Evolutionary conservation across 345 rosid species (phyloP), one percentile per base, ranked within the genome.

Genomic region (Durio zibethinus): DNA sequence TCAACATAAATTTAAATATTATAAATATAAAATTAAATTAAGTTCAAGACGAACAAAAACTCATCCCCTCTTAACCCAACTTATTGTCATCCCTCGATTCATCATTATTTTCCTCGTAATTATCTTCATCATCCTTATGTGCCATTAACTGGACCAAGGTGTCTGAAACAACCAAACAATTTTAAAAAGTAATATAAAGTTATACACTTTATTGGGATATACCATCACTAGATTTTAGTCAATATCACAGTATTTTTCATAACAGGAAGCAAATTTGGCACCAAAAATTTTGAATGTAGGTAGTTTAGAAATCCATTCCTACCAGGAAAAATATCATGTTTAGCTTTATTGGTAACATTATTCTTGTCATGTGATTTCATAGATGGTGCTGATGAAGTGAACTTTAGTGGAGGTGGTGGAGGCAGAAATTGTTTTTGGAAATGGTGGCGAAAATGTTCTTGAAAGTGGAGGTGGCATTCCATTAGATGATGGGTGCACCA

Each of bases 71-170:
- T n/a, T n/a, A n/a, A n/a, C n/a, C n/a, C n/a, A n/a, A n/a, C n/a
- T n/a, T n/a, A n/a, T n/a, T n/a, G n/a, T n/a, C n/a, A n/a, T n/a
- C n/a, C n/a, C n/a, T n/a, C n/a, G n/a, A n/a, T n/a, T n/a, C 87
- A 48, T 81, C 85, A 36, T 75, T 25, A 40, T 80, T 63, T 82
- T 87, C 92, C 21, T 89, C 89, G 0, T 78, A 61, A 4, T 87
- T 84, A 43, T 85, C 90, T 4, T 91, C 96, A 10, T 90, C 97
- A 21, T 92, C 90, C 20, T 96, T 91, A 82, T 94, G 89, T 78
- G 92, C 91, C 92, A 94, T 87, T 77, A 94, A 82, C 85, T 92
- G 91, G 76, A 91, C 86, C 78, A 92, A 85, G 33, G 98, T 94
- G 80, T 92, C 98, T 88, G 91, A 78, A 83, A 86, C 29, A 74